Evolutionary conservation across 768 basidiomycete species (phyloP).

Genomic region (Rhodotorula sphaerocarpa): DNA sequence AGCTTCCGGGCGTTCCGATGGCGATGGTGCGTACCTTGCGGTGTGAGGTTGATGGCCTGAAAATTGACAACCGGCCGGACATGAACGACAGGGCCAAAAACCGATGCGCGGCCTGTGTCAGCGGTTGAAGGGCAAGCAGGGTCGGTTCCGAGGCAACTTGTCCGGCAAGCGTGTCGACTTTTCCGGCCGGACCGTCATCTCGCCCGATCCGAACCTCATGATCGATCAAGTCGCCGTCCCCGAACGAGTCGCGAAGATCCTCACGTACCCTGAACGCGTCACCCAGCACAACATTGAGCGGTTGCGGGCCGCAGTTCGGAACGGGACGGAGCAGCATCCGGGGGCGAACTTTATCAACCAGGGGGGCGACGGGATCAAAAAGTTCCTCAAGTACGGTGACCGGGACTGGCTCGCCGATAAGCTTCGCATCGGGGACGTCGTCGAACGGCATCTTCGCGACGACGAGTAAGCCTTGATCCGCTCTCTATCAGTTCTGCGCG

Average conservation of each 20-base stretch:
- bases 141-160: slow-evolving; percentile 94
- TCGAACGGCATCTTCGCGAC: slow-evolving; percentile 88
- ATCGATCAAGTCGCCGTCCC: slow-evolving; percentile 98
- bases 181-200: slow-evolving; percentile 95
- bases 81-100: slow-evolving; percentile 56
- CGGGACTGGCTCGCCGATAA: slow-evolving; percentile 69
- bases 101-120: slow-evolving; percentile 97
- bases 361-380: slow-evolving; percentile 67
- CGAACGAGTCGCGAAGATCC: slow-evolving; percentile 81
- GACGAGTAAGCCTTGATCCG: slow-evolving; percentile 56
- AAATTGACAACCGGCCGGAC: too few relatives aligned
- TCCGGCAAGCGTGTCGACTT: slow-evolving; percentile 99
- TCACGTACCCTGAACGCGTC: slow-evolving; percentile 94
- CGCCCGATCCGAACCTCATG: slow-evolving; percentile 94
- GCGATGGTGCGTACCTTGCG: slow-evolving; percentile 24
- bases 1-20: slow-evolving; percentile 72
- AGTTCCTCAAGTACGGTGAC: slow-evolving; percentile 81
- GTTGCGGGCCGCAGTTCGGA: slow-evolving; percentile 67
- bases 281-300: slow-evolving; percentile 77
- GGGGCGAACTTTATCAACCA: slow-evolving; percentile 89
- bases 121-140: slow-evolving; percentile 95
- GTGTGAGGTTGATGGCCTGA: too few relatives aligned
- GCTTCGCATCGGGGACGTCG: slow-evolving; percentile 76
- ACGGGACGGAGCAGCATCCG: slow-evolving; percentile 83
- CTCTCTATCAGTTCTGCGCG: too few relatives aligned